Percentiles rank a stretch among this genome's conserved stretches.
These are phyloP conservation scores for Ustilago sp. DNA, from an alignment of 1,284 basidiomycete genomes.

Conservation along the genomic window DNA sequence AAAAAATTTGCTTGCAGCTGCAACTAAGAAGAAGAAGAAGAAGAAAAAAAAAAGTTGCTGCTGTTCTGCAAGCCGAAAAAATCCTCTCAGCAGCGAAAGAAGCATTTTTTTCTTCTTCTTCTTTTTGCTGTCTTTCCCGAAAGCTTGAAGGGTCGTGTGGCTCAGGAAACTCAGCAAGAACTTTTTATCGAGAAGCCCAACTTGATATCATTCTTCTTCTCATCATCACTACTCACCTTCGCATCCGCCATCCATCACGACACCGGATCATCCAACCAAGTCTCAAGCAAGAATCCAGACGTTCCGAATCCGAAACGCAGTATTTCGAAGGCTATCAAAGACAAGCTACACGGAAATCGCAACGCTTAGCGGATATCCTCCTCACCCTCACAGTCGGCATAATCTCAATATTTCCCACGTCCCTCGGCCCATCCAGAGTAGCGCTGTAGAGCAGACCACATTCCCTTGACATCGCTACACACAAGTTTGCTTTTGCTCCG, in stretches of 20 bases:
- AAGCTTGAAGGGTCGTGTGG: constrained; percentile 8
- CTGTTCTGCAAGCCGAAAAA: background rate
- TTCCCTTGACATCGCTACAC: background rate
- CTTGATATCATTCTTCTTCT: background rate
- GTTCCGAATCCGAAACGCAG: background rate
- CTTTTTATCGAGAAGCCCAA: background rate
- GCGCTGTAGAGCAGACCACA: background rate
- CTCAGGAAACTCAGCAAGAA: constrained; percentile 9
- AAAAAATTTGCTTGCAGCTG: background rate
- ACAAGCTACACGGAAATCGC: background rate
- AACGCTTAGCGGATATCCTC: background rate
- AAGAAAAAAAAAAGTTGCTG: background rate
- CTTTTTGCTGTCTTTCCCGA: background rate
- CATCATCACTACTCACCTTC: background rate
- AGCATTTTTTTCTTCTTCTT: background rate
- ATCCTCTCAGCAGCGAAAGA: background rate
- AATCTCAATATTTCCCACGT: background rate
- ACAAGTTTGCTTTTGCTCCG: background rate
- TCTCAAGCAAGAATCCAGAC: background rate
- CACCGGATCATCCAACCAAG: background rate
- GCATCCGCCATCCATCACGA: background rate
- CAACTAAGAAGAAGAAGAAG: background rate
- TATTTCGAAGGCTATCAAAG: background rate
- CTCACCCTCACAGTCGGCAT: background rate
- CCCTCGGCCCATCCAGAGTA: constrained; percentile 7